phyloP scores from a whole-genome alignment of 1,139 yeast genomes.

The Suhomyces terraborum region DNA sequence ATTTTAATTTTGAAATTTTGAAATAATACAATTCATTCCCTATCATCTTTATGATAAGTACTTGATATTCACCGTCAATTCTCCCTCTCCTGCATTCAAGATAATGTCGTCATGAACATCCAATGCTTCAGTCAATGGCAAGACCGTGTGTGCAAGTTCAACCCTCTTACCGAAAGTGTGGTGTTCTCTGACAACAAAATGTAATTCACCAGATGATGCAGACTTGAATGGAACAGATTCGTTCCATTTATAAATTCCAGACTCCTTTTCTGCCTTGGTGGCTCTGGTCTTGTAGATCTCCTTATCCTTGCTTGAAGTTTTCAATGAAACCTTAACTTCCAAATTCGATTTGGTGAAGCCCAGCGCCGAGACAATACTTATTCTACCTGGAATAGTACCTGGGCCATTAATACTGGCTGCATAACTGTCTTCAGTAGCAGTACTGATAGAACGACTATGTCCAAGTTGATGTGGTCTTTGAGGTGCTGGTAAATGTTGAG shows the following conservation, averaged over 20 bases:
- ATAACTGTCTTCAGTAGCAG: constrained; percentile 35
- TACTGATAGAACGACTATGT: constrained; percentile 33
- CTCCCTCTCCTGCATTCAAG: constrained; percentile 34
- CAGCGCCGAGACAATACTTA: constrained; percentile 47
- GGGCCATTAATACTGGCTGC: constrained; percentile 36
- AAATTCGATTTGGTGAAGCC: constrained; percentile 37
- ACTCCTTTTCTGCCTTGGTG: constrained; percentile 49
- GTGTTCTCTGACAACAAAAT: constrained; percentile 63
- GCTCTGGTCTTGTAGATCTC: constrained; percentile 67
- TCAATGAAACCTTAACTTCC: constrained; percentile 55
- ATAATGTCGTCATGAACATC: constrained; percentile 35
- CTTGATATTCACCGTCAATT: constrained; percentile 33
- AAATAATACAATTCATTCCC: too few species aligned
- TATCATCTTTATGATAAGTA: constrained; percentile 19
- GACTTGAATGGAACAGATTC: constrained; percentile 73
- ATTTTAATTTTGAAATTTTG: too few species aligned
- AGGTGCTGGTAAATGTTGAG: constrained; percentile 44
- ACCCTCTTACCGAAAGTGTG: constrained; percentile 74
- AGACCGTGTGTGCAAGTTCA: constrained; percentile 58
- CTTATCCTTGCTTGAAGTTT: constrained; percentile 54
- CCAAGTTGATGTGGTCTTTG: constrained; percentile 32
- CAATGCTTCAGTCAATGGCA: constrained; percentile 41
- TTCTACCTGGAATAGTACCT: constrained; percentile 53
- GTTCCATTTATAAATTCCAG: constrained; percentile 54
- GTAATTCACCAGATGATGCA: constrained; percentile 56